Percentiles rank a stretch among this genome's conserved stretches.
These are phyloP conservation scores for Kwoniella mangroviensis DNA, from an alignment of 768 basidiomycete genomes.

Conservation along the genomic window DNA sequence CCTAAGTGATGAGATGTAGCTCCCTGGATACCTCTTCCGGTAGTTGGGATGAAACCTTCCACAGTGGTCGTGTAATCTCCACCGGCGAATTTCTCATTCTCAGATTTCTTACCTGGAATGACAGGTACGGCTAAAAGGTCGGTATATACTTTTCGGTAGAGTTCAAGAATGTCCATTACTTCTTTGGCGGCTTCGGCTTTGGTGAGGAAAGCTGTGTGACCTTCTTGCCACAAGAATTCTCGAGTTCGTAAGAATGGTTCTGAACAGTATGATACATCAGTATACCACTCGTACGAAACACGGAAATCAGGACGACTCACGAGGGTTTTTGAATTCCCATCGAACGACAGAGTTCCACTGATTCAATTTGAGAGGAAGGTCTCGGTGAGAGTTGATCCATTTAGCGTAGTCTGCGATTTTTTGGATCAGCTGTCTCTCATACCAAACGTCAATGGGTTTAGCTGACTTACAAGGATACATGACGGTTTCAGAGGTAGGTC, in stretches of 20 bases:
- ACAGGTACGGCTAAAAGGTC: conserved; percentile 97
- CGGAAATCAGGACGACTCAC: conserved; percentile 60
- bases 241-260: conserved; percentile 98
- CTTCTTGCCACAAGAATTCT: conserved; percentile 99
- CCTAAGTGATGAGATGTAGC: conserved; percentile 98
- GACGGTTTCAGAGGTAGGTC: conserved; percentile 96
- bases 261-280: conserved; percentile 47
- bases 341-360: conserved; percentile 99
- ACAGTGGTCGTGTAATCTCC: conserved; percentile 97
- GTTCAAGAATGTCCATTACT: conserved; percentile 90
- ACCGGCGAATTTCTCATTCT: conserved; percentile 99
- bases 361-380: conserved; percentile 94
- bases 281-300: no score
- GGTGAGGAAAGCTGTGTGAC: conserved; percentile 91
- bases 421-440: conserved; percentile 9
- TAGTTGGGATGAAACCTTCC: conserved; percentile 96
- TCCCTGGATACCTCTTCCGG: conserved; percentile 95
- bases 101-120: conserved; percentile 94
- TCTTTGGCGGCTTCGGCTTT: conserved; percentile 88
- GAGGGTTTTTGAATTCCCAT: conserved; percentile 99
- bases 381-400: conserved; percentile 97
- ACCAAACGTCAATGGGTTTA: neutral
- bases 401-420: conserved; percentile 81
- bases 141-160: conserved; percentile 93
- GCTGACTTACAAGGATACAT: conserved; percentile 91